Conservation (phyloP, 139 green algal species). For the Nannochloris sp. region DNA sequence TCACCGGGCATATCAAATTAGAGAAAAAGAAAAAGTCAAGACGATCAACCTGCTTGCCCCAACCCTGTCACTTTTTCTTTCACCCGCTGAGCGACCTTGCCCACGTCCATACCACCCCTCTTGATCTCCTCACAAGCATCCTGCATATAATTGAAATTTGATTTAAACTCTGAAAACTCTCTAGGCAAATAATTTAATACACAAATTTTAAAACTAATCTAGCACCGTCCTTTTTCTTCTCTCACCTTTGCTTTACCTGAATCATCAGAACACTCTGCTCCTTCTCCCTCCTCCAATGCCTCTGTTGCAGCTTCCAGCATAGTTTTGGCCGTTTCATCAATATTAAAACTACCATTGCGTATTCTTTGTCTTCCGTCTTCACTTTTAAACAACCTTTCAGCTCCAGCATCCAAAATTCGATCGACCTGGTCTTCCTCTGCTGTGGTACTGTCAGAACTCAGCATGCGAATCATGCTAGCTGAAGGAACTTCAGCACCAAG, state of each 20-base stretch:
- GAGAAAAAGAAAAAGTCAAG: background rate
- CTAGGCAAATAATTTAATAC: too few species aligned
- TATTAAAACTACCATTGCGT: background rate
- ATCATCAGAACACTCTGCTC: background rate
- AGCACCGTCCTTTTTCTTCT: too few species aligned
- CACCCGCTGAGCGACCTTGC: background rate
- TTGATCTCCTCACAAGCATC: background rate
- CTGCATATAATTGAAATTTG: background rate
- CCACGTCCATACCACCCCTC: background rate
- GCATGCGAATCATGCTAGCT: too few species aligned
- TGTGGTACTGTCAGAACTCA: too few species aligned
- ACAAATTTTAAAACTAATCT: too few species aligned
- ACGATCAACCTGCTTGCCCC: background rate
- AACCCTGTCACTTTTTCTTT: background rate
- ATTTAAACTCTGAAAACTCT: too few species aligned
- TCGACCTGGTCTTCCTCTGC: background rate
- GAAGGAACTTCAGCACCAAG: too few species aligned
- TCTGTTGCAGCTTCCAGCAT: background rate
- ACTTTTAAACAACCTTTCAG: background rate
- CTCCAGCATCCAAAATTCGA: background rate
- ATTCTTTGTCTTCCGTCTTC: background rate
- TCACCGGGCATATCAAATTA: background rate
- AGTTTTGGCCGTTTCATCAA: background rate
- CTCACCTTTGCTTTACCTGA: background rate
- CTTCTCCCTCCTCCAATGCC: background rate